A percentile compares a stretch with the other conserved stretches of the same genome.
phyloP scores from a whole-genome alignment of 805 yeast species.

The Wickerhamiella allomyrinae region DNA sequence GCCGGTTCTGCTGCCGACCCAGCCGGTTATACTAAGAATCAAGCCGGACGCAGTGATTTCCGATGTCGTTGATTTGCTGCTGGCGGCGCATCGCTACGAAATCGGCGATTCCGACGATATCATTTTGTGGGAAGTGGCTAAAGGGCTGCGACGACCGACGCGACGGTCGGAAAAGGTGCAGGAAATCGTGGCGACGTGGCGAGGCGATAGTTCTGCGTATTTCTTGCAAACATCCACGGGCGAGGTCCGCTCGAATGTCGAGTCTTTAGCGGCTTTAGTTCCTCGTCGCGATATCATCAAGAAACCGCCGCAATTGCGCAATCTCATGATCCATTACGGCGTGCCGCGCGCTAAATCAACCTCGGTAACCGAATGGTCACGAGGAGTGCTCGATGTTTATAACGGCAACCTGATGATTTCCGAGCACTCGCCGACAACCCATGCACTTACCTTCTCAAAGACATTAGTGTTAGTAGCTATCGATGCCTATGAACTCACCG shows the following conservation, averaged over 20 bases:
- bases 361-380: slow-evolving; percentile 8
- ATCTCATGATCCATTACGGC: slow-evolving; percentile 12
- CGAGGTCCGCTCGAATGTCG: slow-evolving; percentile 14
- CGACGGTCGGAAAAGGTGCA: slow-evolving; percentile 16
- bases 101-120: slow-evolving; percentile 15
- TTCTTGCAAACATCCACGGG: slow-evolving; percentile 16
- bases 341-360: slow-evolving; percentile 5
- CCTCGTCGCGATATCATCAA: slow-evolving; percentile 23
- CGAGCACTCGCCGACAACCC: not conserved
- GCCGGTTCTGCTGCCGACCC: slow-evolving; percentile 18
- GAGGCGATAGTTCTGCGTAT: slow-evolving; percentile 2
- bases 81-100: slow-evolving; percentile 18
- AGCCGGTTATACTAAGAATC: slow-evolving; percentile 14
- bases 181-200: slow-evolving; percentile 16
- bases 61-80: slow-evolving; percentile 13
- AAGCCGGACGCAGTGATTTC: slow-evolving; percentile 7
- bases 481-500: slow-evolving; percentile 12
- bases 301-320: slow-evolving; percentile 11
- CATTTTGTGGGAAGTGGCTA: slow-evolving; percentile 22
- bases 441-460: not conserved
- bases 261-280: slow-evolving; percentile 21
- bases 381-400: slow-evolving; percentile 8
- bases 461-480: slow-evolving; percentile 6
- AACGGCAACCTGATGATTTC: slow-evolving; percentile 1
- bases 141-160: slow-evolving; percentile 19